Conservation (phyloP, 176 grass and related monocot species). For the Paspalum vaginatum region DNA sequence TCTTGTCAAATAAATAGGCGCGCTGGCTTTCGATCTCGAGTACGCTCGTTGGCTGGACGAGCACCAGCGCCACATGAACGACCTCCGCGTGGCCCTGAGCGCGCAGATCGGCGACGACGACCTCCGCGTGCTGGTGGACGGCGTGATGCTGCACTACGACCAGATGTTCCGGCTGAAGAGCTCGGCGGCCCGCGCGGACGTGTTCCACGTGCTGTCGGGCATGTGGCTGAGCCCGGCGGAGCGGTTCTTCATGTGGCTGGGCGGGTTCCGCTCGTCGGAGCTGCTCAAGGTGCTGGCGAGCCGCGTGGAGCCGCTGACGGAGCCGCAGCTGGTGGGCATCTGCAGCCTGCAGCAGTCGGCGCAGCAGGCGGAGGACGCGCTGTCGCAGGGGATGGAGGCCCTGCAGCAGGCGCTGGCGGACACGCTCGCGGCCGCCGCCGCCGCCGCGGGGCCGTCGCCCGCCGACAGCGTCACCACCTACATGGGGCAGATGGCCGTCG, state of each 20-base stretch:
- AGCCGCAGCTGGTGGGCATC: conserved; percentile 88
- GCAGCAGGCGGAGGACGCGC: conserved; percentile 88
- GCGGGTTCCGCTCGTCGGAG: conserved; percentile 86
- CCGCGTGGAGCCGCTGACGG: conserved; percentile 71
- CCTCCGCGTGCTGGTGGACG: conserved; percentile 64
- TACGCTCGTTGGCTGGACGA: conserved; percentile 93
- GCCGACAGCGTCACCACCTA: conserved; percentile 74
- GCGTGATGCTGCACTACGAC: conserved; percentile 69
- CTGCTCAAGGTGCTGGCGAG: conserved; percentile 71
- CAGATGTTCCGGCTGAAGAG: conserved; percentile 77
- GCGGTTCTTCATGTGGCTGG: conserved; percentile 98
- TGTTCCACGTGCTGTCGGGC: conserved; percentile 89
- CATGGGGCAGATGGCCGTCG: conserved; percentile 95
- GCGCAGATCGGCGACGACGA: conserved; percentile 64
- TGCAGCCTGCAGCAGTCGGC: conserved; percentile 86
- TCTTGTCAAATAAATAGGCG: conserved; percentile 43
- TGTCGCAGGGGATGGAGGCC: conserved; percentile 95
- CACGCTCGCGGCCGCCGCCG: conserved; percentile 52
- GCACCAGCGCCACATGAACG: conserved; percentile 73
- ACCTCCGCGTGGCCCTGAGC: conserved; percentile 66
- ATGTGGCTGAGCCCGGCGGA: conserved; percentile 94
- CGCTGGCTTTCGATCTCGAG: conserved; percentile 74
- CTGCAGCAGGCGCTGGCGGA: conserved; percentile 77
- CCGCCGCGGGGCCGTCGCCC: background rate
- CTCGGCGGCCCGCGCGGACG: conserved; percentile 61